These are phyloP conservation scores for Schrenkiella parvula DNA, from an alignment of 345 rosid species.

Conservation along the genomic window DNA sequence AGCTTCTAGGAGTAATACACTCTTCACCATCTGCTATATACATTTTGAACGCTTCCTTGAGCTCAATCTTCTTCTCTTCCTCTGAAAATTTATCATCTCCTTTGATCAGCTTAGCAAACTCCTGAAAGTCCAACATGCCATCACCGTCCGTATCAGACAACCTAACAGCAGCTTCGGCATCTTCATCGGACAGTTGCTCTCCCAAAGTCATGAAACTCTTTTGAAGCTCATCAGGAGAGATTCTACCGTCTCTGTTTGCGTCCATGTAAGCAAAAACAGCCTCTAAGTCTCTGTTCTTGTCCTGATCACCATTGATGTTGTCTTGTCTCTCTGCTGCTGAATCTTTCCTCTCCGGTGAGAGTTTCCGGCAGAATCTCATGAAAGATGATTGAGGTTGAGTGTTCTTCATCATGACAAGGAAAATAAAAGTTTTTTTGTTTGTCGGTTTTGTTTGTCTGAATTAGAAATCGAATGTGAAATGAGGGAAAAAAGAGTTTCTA, in stretches of 20 bases:
- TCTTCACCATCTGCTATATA: conserved; percentile 52
- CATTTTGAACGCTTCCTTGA: conserved; percentile 57
- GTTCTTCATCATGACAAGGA: conserved; percentile 12
- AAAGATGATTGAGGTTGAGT: conserved; percentile 24
- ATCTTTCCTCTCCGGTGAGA: conserved; percentile 12
- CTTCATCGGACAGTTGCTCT: conserved; percentile 44
- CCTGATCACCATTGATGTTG: neutral
- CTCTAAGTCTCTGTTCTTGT: conserved; percentile 23
- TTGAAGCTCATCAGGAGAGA: conserved; percentile 48
- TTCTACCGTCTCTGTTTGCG: conserved; percentile 55
- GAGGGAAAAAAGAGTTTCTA: neutral
- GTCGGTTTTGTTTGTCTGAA: neutral
- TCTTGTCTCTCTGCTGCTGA: neutral
- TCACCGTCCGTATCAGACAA: conserved; percentile 55
- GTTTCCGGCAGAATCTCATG: conserved; percentile 10
- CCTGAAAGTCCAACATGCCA: conserved; percentile 52
- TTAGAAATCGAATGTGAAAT: conserved; percentile 13
- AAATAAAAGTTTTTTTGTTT: neutral
- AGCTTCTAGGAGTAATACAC: conserved; percentile 53
- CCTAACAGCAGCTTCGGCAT: conserved; percentile 49
- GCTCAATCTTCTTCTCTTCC: conserved; percentile 42
- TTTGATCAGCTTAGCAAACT: conserved; percentile 48
- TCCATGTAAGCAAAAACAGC: conserved; percentile 56
- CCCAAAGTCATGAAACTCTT: conserved; percentile 47
- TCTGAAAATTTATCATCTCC: conserved; percentile 27